Base-by-base conservation (phyloP, 2,329 filamentous ascomycete genomes). In the Diaporthe caulivora region DNA sequence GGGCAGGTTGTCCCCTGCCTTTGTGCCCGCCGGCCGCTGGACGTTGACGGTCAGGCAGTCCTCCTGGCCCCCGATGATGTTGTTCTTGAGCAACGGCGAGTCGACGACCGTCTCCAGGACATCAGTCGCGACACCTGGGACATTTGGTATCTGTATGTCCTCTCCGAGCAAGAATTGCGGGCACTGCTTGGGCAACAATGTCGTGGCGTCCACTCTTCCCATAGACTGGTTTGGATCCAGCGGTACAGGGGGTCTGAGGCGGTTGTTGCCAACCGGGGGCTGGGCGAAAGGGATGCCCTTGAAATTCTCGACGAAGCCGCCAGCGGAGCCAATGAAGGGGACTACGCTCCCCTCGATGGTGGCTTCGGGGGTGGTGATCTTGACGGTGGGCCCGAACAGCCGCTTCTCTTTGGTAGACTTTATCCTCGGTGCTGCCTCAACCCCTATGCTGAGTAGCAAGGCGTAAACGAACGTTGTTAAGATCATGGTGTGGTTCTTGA, bases 221-320 rank as follows among this genome's bases (percentile, higher is more conserved):
- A 86, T 91, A 1, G 92, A 92, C 0, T 93, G 81, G 0, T 86
- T 78, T 8, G 84, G 82, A 10, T 86, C 89, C 21, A 94, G 82
- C 8, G 87, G 85, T 78, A 91, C 87, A 1, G 94, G 94, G 10
- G 92, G 91, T 78, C 89, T 92, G 40, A 97, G 87, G 17, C 94
- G 90, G 34, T 94, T 84, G 3, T 85, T 80, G 0, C 92, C 93
- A 0, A 88, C 86, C 0, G 94, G 94, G 1, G 93, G 88, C 75
- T 94, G 85, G 2, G 93, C 93, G 78, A 91, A 97, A 3, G 93
- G 94, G 72, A 97, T 94, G 29, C 92, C 93, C 71, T 88, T 90
- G 84, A 94, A 95, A 34, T 86, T 89, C 72, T 96, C 93, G 24
- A 94, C 86, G 42, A 82, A 82, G 2, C 80, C 78, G 3, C 81